These are phyloP conservation scores for Mycena pura DNA, from an alignment of 768 basidiomycete genomes.

Conservation along the genomic window DNA sequence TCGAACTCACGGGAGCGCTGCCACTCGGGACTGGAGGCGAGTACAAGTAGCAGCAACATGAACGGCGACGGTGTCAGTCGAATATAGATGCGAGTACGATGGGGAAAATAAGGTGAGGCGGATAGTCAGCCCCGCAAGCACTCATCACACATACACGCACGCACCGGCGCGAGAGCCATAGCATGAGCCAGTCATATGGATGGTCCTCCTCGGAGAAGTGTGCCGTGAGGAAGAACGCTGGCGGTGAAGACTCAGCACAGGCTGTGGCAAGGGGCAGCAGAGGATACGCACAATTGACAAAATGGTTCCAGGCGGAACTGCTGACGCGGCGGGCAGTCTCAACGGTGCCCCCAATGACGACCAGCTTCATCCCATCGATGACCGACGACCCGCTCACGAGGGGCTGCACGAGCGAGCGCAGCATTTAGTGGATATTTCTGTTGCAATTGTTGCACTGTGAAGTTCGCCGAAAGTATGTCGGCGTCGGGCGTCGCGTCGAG, in stretches of 20 bases:
- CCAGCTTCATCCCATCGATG: constrained; percentile 90
- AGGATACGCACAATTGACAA: constrained; percentile 59
- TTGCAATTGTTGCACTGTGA: too few species aligned
- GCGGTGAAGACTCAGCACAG: constrained; percentile 16
- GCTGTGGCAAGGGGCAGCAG: too few species aligned
- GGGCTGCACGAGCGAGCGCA: constrained; percentile 83
- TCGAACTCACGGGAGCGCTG: constrained; percentile 90
- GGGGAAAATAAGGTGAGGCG: too few species aligned
- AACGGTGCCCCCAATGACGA: constrained; percentile 87
- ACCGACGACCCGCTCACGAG: constrained; percentile 82
- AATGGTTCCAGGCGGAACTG: constrained; percentile 75
- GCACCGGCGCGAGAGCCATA: constrained; percentile 81
- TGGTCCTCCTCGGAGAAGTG: constrained; percentile 92
- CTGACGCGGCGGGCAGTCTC: constrained; percentile 85
- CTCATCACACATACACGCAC: neutral
- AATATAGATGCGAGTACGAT: too few species aligned
- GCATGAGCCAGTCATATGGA: constrained; percentile 91
- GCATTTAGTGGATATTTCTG: too few species aligned
- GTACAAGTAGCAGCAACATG: neutral
- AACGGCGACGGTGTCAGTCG: too few species aligned
- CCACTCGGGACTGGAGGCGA: constrained; percentile 63
- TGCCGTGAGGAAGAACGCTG: constrained; percentile 88
- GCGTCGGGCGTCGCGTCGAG: too few species aligned
- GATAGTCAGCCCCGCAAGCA: too few species aligned
- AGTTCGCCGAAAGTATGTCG: too few species aligned